Conservation (phyloP, 371 early-diverging fungal species). For the Caulochytrium protostelioides region DNA sequence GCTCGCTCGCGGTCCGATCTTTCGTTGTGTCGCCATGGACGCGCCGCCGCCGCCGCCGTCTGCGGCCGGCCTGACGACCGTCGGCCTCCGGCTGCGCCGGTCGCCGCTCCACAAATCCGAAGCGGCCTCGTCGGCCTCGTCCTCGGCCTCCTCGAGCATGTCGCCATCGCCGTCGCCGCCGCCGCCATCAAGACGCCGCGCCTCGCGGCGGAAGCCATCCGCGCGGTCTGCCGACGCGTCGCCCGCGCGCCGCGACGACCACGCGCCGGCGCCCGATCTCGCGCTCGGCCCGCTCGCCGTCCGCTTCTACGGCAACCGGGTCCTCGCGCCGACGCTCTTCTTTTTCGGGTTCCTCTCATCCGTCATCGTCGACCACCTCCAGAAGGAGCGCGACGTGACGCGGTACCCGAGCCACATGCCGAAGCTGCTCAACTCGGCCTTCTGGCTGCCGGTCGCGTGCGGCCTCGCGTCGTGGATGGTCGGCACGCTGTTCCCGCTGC, state of each 20-base stretch:
- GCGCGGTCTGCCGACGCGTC: neutral
- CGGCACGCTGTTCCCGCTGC: constrained; percentile 24
- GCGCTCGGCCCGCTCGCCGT: neutral
- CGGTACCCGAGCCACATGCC: constrained; percentile 13
- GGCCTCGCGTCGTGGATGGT: constrained; percentile 24
- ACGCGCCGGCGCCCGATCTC: neutral
- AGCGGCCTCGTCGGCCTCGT: no score
- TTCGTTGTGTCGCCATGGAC: neutral
- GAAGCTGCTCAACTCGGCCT: constrained; percentile 20
- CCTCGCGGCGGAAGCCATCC: neutral
- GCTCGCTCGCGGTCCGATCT: no score
- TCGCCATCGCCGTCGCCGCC: neutral
- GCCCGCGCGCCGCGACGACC: neutral
- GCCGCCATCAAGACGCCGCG: neutral
- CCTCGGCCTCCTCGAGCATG: neutral
- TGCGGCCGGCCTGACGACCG: no score
- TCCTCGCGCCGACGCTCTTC: constrained; percentile 23
- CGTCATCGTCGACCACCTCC: constrained; percentile 28
- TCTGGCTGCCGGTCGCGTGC: constrained; percentile 30
- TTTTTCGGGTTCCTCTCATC: constrained; percentile 28
- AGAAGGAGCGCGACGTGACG: constrained; percentile 23
- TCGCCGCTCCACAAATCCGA: no score
- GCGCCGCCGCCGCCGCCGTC: neutral
- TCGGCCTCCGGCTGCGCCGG: no score
- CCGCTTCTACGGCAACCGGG: no score